Conservation (phyloP, 1,139 yeast species). For the Protomyces inouyei region DNA sequence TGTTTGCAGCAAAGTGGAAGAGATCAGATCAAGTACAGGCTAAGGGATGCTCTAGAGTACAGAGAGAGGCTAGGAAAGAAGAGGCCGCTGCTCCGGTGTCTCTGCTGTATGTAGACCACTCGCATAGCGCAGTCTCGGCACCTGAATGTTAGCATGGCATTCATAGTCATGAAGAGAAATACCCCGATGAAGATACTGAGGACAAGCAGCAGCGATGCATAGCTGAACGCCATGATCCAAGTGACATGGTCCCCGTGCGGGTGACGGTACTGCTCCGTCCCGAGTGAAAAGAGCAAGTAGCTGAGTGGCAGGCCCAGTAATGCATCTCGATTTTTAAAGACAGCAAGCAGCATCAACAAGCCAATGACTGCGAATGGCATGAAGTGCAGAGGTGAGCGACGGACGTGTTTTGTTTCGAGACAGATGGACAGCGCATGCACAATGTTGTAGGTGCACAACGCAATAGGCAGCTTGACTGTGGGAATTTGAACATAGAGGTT, state of each 20-base stretch:
- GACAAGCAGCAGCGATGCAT: conserved; percentile 1
- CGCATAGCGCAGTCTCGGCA: conserved; percentile 10
- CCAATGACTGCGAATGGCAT: neutral
- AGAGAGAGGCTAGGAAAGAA: neutral
- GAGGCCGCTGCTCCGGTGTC: neutral
- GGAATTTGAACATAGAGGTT: conserved; percentile 14
- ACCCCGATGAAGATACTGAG: conserved; percentile 7
- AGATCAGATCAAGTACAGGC: neutral
- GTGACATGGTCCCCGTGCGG: neutral
- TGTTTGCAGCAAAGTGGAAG: too few relatives aligned
- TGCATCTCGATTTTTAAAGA: conserved; percentile 1
- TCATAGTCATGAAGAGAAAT: neutral
- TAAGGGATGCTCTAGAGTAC: neutral
- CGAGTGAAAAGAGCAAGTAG: conserved; percentile 13
- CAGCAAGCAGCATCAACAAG: neutral
- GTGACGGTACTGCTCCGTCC: conserved; percentile 10
- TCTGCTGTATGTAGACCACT: neutral
- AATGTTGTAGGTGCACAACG: neutral
- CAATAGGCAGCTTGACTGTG: conserved; percentile 15
- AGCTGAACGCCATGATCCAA: conserved; percentile 3
- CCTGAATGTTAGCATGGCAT: neutral
- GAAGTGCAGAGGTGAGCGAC: neutral
- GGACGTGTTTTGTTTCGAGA: neutral
- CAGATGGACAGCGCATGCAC: neutral
- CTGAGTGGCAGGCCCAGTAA: conserved; percentile 6